Base-by-base conservation (phyloP, 148 eudicot genomes). In the Silene uniflora region DNA sequence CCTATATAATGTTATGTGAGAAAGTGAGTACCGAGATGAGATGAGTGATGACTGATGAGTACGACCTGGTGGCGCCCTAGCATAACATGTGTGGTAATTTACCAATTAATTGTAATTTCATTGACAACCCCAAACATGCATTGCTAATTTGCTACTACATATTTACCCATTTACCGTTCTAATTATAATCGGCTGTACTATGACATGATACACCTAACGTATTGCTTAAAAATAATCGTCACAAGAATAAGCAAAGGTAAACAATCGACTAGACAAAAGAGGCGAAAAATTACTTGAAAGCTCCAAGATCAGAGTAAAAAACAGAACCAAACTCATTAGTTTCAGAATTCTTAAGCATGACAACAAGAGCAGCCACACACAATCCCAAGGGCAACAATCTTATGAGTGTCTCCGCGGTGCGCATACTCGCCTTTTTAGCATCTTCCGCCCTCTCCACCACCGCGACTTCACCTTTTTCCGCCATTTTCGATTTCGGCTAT, bases 331-430 rank as follows among this genome's bases (percentile, higher is more conserved):
- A 85, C 24, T 90, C 90, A 47, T 82, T 90, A 58, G 87, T 73
- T 78, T 91, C 80, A 3, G 96, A 82, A 73, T 92, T 79, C 62
- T 91, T 89, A 76, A 91, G 93, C 97, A 94, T 91, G 44, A 94
- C 73, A 29, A 86, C 88, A 9, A 94, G 89, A 0, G 98, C 88
- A 23, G 79, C 84, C 2, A 91, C 82, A 68, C 95, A 90, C 0
- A 94, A 80, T 1, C 88, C 90, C 87, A 90, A 80, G 9, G 98
- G 98, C 44, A 90, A 29, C 63, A 94, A 69, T 29, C 98, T 80
- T 10, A 94, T 86, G 47, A 94, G 47, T 3, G 91, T 94, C 87
- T 94, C 98, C 2, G 84, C 91, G 10, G 86, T 88, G 12, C 92
- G 81, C 78, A 90, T 82, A 80, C 81, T 58, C 71, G 87, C 39